Evolutionary conservation across 2,329 filamentous ascomycete species (phyloP), one percentile per base, ranked within the genome.

Genomic region (Trichoderma simmonsii): DNA sequence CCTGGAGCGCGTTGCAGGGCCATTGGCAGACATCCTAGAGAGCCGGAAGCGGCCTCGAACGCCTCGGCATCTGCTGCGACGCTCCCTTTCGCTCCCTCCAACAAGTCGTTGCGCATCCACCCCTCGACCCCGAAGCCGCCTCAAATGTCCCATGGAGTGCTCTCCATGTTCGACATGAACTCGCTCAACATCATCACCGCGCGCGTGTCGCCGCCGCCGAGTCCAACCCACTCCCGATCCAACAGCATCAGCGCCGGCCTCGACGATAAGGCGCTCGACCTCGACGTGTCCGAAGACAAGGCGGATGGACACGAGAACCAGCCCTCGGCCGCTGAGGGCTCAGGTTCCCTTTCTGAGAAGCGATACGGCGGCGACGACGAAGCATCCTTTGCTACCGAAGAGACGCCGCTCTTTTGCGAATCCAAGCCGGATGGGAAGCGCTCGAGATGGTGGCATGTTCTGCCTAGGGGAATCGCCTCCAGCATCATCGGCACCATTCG

Each of bases 131-230:
- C 60, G 48, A 39, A 64, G 43, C 51, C 71, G 71, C 71, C 66
- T 54, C 71, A 24, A 26, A 72, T 72, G 71, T 65, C 71, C 71
- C 83, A 89, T 90, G 89, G 89, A 87, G 86, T 83, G 81, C 82
- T 81, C 78, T 81, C 81, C 77, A 77, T 79, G 77, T 70, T 72
- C 86, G 93, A 88, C 84, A 98, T 98, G 95, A 98, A 98, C 90
- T 97, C 95, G 79, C 87, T 97, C 86, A 97, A 96, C 85, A 93
- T 97, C 82, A 90, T 98, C 82, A 96, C 94, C 79, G 90, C 93
- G 81, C 91, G 92, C 84, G 93, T 95, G 81, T 90, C 89, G 77
- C 88, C 89, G 76, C 82, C 88, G 70, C 83, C 88, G 72, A 89
- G 85, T 76, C 85, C 88, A 39, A 80, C 81, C 59, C 85, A 88